phyloP scores from a whole-genome alignment of 129 eudicot species.

The Flaveria linearis region DNA sequence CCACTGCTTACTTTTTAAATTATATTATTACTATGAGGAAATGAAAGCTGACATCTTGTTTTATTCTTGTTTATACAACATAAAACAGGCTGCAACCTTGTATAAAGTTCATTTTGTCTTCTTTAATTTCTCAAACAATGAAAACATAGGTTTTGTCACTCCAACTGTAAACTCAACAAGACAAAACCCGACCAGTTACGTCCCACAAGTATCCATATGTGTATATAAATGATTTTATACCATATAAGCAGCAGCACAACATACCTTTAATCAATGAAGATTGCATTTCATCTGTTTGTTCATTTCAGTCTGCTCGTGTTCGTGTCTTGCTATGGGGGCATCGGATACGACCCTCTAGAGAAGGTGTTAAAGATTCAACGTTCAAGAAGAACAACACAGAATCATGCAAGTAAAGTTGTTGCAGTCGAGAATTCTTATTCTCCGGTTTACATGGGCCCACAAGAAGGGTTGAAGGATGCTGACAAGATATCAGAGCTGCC shows the following conservation, averaged over 20 bases:
- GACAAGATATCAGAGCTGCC: slow-evolving; percentile 59
- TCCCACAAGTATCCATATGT: slow-evolving; percentile 21
- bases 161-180: slow-evolving; percentile 22
- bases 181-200: slow-evolving; percentile 10
- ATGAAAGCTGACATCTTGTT: background rate
- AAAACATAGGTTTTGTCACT: slow-evolving; percentile 31
- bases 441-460: slow-evolving; percentile 47
- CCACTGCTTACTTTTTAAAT: no score
- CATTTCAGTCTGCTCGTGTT: slow-evolving; percentile 32
- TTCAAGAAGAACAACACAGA: slow-evolving; percentile 16
- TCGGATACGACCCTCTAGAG: slow-evolving; percentile 42
- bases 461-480: slow-evolving; percentile 56
- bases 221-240: slow-evolving; percentile 14
- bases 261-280: slow-evolving; percentile 31
- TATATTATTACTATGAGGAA: background rate
- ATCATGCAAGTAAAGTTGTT: slow-evolving; percentile 2
- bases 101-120: slow-evolving; percentile 13
- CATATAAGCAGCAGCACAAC: background rate
- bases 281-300: slow-evolving; percentile 28
- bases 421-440: slow-evolving; percentile 14
- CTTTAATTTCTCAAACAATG: slow-evolving; percentile 15
- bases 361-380: slow-evolving; percentile 29
- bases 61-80: background rate
- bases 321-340: slow-evolving; percentile 42
- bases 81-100: slow-evolving; percentile 25